A percentile compares a stretch with the other conserved stretches of the same genome.
These are phyloP conservation scores for Dacryopinax primogenitus DNA, from an alignment of 768 basidiomycete genomes.

Conservation along the genomic window DNA sequence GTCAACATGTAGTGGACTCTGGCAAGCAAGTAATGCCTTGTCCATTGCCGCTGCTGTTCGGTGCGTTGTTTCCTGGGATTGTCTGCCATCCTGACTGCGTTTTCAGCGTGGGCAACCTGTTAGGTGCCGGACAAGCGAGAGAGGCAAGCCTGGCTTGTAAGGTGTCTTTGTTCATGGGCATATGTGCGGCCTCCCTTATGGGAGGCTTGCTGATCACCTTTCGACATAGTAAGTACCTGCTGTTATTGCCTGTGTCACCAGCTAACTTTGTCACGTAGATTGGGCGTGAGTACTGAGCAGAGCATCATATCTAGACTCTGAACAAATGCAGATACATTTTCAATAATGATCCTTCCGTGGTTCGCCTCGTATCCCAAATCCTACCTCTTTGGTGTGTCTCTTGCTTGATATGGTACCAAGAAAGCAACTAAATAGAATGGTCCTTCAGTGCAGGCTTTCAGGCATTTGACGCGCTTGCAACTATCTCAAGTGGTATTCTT, in stretches of 20 bases:
- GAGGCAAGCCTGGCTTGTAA: conserved; percentile 59
- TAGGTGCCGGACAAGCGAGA: conserved; percentile 63
- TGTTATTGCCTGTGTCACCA: not conserved
- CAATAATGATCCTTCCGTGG: conserved; percentile 49
- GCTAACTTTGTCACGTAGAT: conserved; percentile 11
- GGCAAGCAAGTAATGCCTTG: conserved; percentile 72
- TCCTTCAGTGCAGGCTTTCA: conserved; percentile 42
- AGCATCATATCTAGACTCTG: conserved; percentile 44
- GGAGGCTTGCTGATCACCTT: conserved; percentile 28
- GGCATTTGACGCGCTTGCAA: conserved; percentile 66
- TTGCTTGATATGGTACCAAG: too few species aligned
- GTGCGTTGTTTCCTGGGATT: conserved; percentile 26
- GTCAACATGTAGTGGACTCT: conserved; percentile 60
- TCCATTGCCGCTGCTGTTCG: conserved; percentile 76
- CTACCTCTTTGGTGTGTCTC: conserved; percentile 37
- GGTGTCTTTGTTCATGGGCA: conserved; percentile 50
- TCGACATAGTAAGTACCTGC: conserved; percentile 27
- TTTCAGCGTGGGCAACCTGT: conserved; percentile 68
- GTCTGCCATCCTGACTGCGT: not conserved
- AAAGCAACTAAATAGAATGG: not conserved
- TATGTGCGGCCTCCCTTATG: conserved; percentile 50
- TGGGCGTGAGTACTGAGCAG: not conserved
- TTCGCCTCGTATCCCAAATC: conserved; percentile 50
- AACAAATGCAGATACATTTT: conserved; percentile 61
- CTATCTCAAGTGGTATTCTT: conserved; percentile 62